Evolutionary conservation across 2,329 filamentous ascomycete species (phyloP).

Genomic region (Dactylellina drechsleri): DNA sequence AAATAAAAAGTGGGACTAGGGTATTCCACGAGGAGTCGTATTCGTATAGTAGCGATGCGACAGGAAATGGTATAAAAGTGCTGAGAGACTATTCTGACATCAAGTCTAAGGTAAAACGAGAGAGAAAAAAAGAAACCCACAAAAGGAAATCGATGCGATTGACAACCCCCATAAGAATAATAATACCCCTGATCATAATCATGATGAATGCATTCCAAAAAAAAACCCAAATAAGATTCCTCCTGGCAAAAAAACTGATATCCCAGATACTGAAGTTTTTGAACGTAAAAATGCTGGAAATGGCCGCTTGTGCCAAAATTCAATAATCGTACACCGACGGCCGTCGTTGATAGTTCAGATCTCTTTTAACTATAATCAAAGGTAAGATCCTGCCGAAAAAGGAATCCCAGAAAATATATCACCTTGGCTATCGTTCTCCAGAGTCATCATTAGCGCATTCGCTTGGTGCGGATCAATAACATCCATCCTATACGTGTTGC

Average conservation of each 20-base stretch:
- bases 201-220: conserved; percentile 27
- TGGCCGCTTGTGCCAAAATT: conserved; percentile 36
- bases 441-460: conserved; percentile 53
- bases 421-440: conserved; percentile 55
- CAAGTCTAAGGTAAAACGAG: conserved; percentile 33
- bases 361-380: conserved; percentile 55
- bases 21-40: conserved; percentile 35
- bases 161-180: conserved; percentile 25
- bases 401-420: conserved; percentile 56
- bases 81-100: conserved; percentile 50
- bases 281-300: conserved; percentile 40
- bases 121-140: conserved; percentile 6
- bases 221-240: conserved; percentile 12
- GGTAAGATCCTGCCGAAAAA: conserved; percentile 55
- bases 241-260: conserved; percentile 29
- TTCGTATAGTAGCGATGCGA: conserved; percentile 28
- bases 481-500: conserved; percentile 53
- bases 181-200: conserved; percentile 24
- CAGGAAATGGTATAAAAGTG: conserved; percentile 39
- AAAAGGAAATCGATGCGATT: conserved; percentile 3
- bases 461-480: conserved; percentile 49
- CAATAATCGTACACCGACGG: conserved; percentile 55
- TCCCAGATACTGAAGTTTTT: conserved; percentile 35
- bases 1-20: conserved; percentile 6
- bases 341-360: conserved; percentile 53